Base-by-base conservation (phyloP, 345 rosid species). In the Salix viminalis region DNA sequence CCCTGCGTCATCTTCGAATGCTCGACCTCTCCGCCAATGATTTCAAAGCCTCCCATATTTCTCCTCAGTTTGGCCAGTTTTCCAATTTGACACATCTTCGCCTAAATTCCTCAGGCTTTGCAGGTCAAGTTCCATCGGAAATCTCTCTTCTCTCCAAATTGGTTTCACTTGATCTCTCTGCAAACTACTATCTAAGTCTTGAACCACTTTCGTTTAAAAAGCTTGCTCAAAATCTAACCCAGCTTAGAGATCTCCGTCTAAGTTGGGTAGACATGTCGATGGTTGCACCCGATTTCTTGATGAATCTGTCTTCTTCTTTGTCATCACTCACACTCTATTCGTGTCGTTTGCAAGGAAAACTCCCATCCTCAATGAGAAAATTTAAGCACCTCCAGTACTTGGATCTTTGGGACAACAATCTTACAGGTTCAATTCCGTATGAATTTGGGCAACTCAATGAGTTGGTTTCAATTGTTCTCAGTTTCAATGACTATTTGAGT, bases 1-100 rank as follows among this genome's bases (percentile, higher is more conserved):
- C 24, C 26, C 81, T 83, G 14, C 30, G 58, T 0, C 76, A 76
- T 16, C 77, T 86, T 12, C 83, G 46, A 30, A 21, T 9, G 5
- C 80, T 87, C 11, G 71, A 83, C 21, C 84, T 85, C 1, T 76
- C 84, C 68, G 14, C 1, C 64, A 81, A 85, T 65, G 0, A 77
- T 34, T 84, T 85, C 79, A 18, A 4, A 6, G 1, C 1, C 42
- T 76, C 83, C 42, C 0, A 8, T 0, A 50, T 85, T 48, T 28
- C 83, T 2, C 14, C 81, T 2, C 23, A 21, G 4, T 77, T 83
- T 10, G 23, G 70, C 1, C 50, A n/a, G 26, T 34, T 84, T 2
- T 21, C 4, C 3, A 52, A 58, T 10, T 42, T 84, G 69, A 74
- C 70, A 2, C 60, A 41, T 41, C 44, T 41, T 41, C 0, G 0